Conservation (phyloP, 2,329 filamentous ascomycete genomes). For the Ceratocystis alfenasii region DNA sequence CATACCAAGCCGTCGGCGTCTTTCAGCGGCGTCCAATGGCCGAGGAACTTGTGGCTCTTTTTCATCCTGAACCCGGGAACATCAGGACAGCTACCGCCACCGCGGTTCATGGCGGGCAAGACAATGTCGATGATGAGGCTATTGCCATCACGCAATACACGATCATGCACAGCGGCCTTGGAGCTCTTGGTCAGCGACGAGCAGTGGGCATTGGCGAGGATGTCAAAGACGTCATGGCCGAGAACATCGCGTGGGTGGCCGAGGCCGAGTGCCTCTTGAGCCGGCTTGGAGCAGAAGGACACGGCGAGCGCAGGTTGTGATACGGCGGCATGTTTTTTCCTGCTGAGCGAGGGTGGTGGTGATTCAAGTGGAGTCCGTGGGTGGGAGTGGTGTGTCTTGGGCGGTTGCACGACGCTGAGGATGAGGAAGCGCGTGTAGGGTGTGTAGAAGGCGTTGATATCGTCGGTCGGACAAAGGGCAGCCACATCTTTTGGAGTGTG, state of each 20-base stretch:
- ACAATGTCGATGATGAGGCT: constrained; percentile 13
- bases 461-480: constrained; percentile 19
- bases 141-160: constrained; percentile 7
- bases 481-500: constrained; percentile 28
- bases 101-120: neutral
- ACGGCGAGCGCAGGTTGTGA: constrained; percentile 31
- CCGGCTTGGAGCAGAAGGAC: constrained; percentile 36
- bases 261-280: constrained; percentile 38
- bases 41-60: constrained; percentile 11
- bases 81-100: neutral
- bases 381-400: constrained; percentile 18
- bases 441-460: constrained; percentile 22
- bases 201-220: constrained; percentile 5
- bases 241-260: constrained; percentile 30
- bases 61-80: neutral
- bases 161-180: constrained; percentile 1
- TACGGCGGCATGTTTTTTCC: constrained; percentile 22
- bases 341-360: constrained; percentile 23
- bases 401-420: constrained; percentile 27
- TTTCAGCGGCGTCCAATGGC: constrained; percentile 22
- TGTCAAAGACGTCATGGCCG: constrained; percentile 13
- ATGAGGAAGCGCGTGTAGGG: constrained; percentile 30
- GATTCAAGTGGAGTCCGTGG: neutral
- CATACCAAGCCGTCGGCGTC: neutral
- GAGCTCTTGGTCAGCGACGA: constrained; percentile 6